Conservation (phyloP, 371 early-diverging fungal species). For the Syncephalastrum racemosum region DNA sequence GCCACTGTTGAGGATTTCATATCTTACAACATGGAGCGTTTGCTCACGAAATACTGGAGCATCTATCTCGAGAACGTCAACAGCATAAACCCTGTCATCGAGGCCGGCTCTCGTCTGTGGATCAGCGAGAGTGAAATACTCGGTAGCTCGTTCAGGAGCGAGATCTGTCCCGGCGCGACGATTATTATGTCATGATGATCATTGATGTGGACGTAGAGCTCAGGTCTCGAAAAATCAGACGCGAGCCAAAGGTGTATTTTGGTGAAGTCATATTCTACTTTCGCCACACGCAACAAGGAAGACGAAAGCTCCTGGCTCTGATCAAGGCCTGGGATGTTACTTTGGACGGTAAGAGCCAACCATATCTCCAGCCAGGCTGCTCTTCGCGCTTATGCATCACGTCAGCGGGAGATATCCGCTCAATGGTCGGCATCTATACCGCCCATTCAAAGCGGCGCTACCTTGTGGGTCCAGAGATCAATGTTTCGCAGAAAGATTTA, state of each 20-base stretch:
- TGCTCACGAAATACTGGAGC: not conserved
- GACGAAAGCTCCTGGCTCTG: not conserved
- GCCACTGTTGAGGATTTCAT: not conserved
- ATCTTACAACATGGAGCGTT: not conserved
- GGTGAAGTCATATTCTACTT: conserved; percentile 5
- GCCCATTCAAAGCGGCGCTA: not conserved
- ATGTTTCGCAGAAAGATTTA: not conserved
- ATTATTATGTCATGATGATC: conserved; percentile 1
- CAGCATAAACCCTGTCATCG: not conserved
- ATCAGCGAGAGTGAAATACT: conserved; percentile 1
- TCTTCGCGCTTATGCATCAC: not conserved
- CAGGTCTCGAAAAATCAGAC: not conserved
- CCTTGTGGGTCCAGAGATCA: not conserved
- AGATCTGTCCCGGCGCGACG: not conserved
- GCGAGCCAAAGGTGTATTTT: conserved; percentile 2
- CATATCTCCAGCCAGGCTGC: not conserved
- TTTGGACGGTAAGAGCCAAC: not conserved
- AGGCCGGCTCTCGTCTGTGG: not conserved
- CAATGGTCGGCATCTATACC: conserved; percentile 2
- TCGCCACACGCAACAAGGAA: not conserved
- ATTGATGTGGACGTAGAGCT: conserved; percentile 1
- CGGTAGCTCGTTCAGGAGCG: not conserved
- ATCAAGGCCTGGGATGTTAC: not conserved
- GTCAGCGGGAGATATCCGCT: not conserved
- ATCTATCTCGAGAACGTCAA: not conserved